Evolutionary conservation across 1,139 yeast species (phyloP).

Genomic region (Nakaseomyces bracarensis): DNA sequence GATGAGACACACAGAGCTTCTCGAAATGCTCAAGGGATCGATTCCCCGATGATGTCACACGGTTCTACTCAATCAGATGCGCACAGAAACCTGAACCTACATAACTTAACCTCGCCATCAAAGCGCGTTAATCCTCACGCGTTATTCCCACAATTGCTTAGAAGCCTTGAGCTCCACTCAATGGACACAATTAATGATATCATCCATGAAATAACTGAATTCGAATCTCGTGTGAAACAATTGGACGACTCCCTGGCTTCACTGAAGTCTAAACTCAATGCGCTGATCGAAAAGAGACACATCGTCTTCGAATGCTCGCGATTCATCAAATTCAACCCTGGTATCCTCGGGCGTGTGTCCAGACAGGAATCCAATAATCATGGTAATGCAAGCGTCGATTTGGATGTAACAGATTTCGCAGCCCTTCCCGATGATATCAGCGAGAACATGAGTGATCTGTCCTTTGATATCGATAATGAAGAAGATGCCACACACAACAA

Average conservation of each 20-base stretch:
- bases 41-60: not conserved
- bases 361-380: conserved; percentile 16
- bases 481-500: conserved; percentile 13
- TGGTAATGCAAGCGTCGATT: conserved; percentile 7
- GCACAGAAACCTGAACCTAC: not conserved
- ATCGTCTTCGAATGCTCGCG: conserved; percentile 40
- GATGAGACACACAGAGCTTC: too few species aligned
- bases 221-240: conserved; percentile 39
- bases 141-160: conserved; percentile 13
- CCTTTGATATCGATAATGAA: conserved; percentile 20
- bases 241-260: conserved; percentile 39
- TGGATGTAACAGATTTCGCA: conserved; percentile 24
- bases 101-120: not conserved
- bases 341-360: conserved; percentile 23
- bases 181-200: conserved; percentile 40
- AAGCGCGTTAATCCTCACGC: conserved; percentile 4
- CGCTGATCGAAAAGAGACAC: conserved; percentile 41
- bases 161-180: conserved; percentile 22
- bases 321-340: conserved; percentile 34
- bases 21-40: too few species aligned
- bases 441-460: conserved; percentile 22
- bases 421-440: conserved; percentile 19
- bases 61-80: conserved; percentile 10
- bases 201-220: conserved; percentile 34
- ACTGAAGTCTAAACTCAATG: conserved; percentile 33